Base-by-base conservation (phyloP, 495 filamentous ascomycete genomes). In the Podospora bellae-mahoneyi region DNA sequence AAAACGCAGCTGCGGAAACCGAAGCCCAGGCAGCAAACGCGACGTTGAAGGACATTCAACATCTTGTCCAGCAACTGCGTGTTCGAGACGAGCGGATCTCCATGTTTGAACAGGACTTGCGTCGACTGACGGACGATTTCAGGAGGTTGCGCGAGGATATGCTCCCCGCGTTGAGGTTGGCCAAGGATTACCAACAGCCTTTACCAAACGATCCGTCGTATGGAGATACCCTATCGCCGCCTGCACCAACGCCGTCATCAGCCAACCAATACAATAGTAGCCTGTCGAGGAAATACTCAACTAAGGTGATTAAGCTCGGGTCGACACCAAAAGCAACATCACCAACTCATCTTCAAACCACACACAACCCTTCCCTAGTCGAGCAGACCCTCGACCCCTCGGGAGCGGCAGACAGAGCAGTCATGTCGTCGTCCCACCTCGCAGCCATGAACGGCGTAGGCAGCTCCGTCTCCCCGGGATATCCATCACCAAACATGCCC, bases 141-240 rank as follows among this genome's bases (percentile, higher is more conserved):
- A 83, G 88, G 64, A 87, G 89, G 69, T 77, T 99, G 70, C 86
- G 95, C 59, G 92, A 98, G 78, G 94, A 99, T 70, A 86, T 97
- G 68, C 81, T 99, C 26, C 94, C 95, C 20, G 89, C 96, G 4
- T 87, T 96, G 72, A 90, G 93, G 58, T 88, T 96, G 79, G 89
- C 88, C 68, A 98, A 98, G 77, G 93, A 98, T 71, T 88, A 87
- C 69, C 91, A 94, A 64, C 92, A 94, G 73, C 95, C 95, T 18
- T 80, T 99, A 4, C 95, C 95, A 20, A 81, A 82, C 65, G 61
- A 66, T 82, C 62, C 73, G 72, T 71, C 69, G 9, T 84, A 86
- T 72, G 83, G 86, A 62, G 74, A 77, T 28, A 83, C 78, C 3
- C 74, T 85, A 60, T 84, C 83, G 0, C 83, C 85, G 58, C 82